A percentile compares a stretch with the other conserved stretches of the same genome.
phyloP scores from a whole-genome alignment of 2,329 filamentous ascomycete genomes.

The Claviceps quebecensis region DNA sequence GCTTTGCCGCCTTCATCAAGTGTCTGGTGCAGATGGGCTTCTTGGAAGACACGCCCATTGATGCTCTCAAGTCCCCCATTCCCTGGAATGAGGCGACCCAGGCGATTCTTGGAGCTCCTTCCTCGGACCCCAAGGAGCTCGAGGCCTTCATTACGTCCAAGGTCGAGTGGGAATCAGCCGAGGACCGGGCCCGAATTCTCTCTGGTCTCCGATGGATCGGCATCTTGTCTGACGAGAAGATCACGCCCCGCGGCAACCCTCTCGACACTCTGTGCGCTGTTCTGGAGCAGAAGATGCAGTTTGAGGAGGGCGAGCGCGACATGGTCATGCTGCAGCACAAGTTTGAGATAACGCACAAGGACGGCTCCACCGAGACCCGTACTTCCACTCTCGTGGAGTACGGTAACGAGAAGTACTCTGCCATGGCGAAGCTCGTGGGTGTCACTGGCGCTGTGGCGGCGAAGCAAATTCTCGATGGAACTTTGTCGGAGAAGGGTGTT shows the following conservation, averaged over 20 bases:
- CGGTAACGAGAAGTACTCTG: conserved; percentile 62
- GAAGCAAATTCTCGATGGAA: conserved; percentile 63
- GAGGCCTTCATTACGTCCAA: conserved; percentile 60
- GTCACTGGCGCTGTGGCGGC: conserved; percentile 53
- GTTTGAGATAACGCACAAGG: conserved; percentile 66
- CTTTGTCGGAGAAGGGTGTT: conserved; percentile 57
- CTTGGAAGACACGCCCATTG: conserved; percentile 55
- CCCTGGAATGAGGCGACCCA: conserved; percentile 77
- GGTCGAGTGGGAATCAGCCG: conserved; percentile 53
- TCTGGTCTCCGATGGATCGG: conserved; percentile 59
- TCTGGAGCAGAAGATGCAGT: conserved; percentile 86
- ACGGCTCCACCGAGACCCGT: conserved; percentile 62
- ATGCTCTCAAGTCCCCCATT: conserved; percentile 51
- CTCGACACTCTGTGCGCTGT: conserved; percentile 84
- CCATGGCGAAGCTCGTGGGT: conserved; percentile 75
- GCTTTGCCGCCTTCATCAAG: conserved; percentile 84
- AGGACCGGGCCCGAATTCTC: conserved; percentile 57
- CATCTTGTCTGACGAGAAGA: conserved; percentile 38
- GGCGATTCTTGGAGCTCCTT: conserved; percentile 57
- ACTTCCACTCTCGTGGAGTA: conserved; percentile 76
- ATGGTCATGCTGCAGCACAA: conserved; percentile 68
- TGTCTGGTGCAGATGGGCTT: conserved; percentile 82
- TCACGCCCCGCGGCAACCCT: conserved; percentile 61
- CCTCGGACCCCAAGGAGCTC: conserved; percentile 54
- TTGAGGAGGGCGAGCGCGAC: conserved; percentile 68